Evolutionary conservation across 1,284 basidiomycete genomes (phyloP), one percentile per base, ranked within the genome.

Genomic region (Rhodotorula sp.): DNA sequence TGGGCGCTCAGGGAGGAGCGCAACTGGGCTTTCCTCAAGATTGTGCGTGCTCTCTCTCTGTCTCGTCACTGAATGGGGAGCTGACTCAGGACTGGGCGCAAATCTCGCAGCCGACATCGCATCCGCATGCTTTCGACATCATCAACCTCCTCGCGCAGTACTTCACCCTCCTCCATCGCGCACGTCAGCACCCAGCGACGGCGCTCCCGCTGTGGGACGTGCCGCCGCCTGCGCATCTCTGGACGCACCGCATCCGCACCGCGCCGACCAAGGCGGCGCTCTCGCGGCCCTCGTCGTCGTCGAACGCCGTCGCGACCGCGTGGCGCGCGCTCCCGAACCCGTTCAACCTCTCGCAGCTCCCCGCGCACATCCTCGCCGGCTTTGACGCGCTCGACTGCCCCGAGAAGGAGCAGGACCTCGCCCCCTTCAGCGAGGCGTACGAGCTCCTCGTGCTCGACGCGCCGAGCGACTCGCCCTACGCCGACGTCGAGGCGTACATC

Each of bases 21-120:
- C 44, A 76, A 76, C 49, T 76, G 74, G 74, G 61, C 73, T 17
- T 72, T 72, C 48, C 49, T 76, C 52, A 76, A 72, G 61, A 56
- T 76, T 3, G 74, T 74, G 45, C 44, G 73, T 59, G 7, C 25
- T 13, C 13, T 45, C 23, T 19, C 45, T 54, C 2, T 13, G 2
- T 8, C 44, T 17, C 19, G 3, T 27, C n/a, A 42, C 17, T 34
- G 14, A 34, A 17, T 19, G 19, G 27, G 10, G 34, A 19, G 21
- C 54, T 63, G 57, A 58, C 44, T 4, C 2, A 23, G 21, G 27
- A 34, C 41, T 4, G 5, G 19, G 2, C 7, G 19, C 21, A 34
- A 4, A 8, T 34, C 27, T 16, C 12, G 42, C 61, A 74, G 73
- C 62, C 67, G 7, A 25, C 68, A 19, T 45, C 44, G 4, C 74